Evolutionary conservation across 805 yeast genomes (phyloP).

Genomic region (Brettanomyces naardenensis): DNA sequence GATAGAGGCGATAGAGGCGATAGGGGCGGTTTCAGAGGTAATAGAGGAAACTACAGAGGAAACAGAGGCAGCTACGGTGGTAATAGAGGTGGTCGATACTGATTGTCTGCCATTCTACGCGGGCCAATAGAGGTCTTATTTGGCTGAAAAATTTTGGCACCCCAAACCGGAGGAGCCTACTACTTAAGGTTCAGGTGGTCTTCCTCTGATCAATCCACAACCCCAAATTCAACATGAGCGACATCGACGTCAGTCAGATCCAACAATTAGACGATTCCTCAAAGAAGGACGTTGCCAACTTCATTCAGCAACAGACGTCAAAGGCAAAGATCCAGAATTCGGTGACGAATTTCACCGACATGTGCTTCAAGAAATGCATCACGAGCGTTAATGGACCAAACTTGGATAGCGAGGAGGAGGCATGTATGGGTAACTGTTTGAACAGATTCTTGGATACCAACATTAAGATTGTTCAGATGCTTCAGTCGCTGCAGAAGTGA

Average conservation of each 20-base stretch:
- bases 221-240: no score
- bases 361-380: slow-evolving; percentile 86
- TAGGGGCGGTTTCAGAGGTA: not conserved
- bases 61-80: not conserved
- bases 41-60: not conserved
- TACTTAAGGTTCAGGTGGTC: no score
- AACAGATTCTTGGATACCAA: slow-evolving; percentile 84
- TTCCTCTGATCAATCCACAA: no score
- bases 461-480: slow-evolving; percentile 64
- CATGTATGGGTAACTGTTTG: slow-evolving; percentile 73
- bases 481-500: slow-evolving; percentile 13
- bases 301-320: slow-evolving; percentile 76
- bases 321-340: slow-evolving; percentile 83
- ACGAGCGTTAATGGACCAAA: slow-evolving; percentile 36
- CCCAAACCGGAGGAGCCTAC: not conserved
- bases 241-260: slow-evolving; percentile 19
- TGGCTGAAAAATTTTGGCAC: not conserved
- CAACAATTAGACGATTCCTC: slow-evolving; percentile 53
- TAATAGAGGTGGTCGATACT: not conserved
- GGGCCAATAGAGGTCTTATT: not conserved
- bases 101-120: not conserved
- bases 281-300: slow-evolving; percentile 64
- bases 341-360: slow-evolving; percentile 81
- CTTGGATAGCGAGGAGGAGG: slow-evolving; percentile 52
- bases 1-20: not conserved